Evolutionary conservation across 169 alveolate genomes (phyloP), one percentile per base, ranked within the genome.

Genomic region (Miamiensis avidus): DNA sequence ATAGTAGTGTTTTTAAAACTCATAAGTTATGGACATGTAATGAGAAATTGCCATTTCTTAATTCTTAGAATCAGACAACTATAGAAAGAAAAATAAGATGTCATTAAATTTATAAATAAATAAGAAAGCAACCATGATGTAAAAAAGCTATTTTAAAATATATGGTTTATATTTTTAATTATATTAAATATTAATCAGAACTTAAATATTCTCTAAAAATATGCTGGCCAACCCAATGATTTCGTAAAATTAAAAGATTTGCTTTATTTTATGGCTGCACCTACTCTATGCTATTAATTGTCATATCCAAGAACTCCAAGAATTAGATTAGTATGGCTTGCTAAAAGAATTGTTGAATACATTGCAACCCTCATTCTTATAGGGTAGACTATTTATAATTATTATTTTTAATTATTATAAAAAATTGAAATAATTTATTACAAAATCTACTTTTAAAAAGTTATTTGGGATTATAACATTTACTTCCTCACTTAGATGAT

Each of bases 231-330:
- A 29, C 84, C 78, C 72, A 74, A 65, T 25, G n/a, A 31, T 31
- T 29, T 86, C 0, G 31, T 86, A 1, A 75, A 86, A 15, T 86
- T 86, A 49, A 74, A 86, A 75, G 83, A 86, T 75, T 76, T 49
- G 27, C n/a, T 86, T 32, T 86, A 81, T 65, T 86, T 86, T 82
- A 27, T 81, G n/a, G 82, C 84, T 64, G 90, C 90, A 0, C 90
- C 90, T 31, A 86, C 90, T 25, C 81, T 86, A 28, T 86, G 90
- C 30, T 86, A 81, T 28, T 69, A 86, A 81, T 65, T 86, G 25
- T 33, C 74, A 31, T 86, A 86, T 65, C 65, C 82, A 31, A 82
- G 90, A 74, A 81, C 87, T 0, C 49, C 74, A 81, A 31, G 33
- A 49, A 75, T 86, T 26, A 81, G 90, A 75, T 81, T 75, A 31